Evolutionary conservation across 2,329 filamentous ascomycete species (phyloP), one percentile per base, ranked within the genome.

Genomic region (Stagonosporopsis rhizophila): DNA sequence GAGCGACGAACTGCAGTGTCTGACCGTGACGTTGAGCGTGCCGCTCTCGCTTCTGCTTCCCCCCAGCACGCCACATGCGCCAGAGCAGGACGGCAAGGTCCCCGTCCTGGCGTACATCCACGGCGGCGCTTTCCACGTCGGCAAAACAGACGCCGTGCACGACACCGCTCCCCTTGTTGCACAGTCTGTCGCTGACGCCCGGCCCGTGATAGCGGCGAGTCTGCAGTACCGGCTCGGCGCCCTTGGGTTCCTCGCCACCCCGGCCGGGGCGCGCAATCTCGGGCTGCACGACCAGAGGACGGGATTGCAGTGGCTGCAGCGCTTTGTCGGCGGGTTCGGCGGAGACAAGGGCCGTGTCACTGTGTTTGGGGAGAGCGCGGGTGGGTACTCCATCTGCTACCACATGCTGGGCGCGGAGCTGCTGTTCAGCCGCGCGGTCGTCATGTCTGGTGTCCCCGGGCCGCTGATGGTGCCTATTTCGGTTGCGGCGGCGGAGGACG

Each of bases 51-150:
- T 17, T 15, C 59, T 70, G 3, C 25, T 30, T 2, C 9, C 41
- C 8, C 41, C 15, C 1, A 7, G 17, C 15, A 15, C 23, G 14
- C 6, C 14, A 19, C 3, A 7, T 9, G n/a, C 17, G n/a, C 15
- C 17, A 9, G 15, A 19, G n/a, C 34, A 30, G 6, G 34, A 35
- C 14, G 32, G 25, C 15, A 59, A 60, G 1, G 69, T 84, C 0
- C 83, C 82, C 0, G 81, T 85, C 0, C 64, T 84, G 17, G 71
- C 81, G 0, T 83, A 82, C 58, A 77, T 85, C 11, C 82, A 85
- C 56, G 83, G 83, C 2, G 82, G 83, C 9, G 82, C 78, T 0
- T 80, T 82, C 44, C 64, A 71, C 1, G 71, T 79, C 3, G 82
- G 69, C 23, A 65, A 64, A 20, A 64, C 67, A 14, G 68, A 72